Evolutionary conservation across 805 yeast genomes (phyloP), one percentile per base, ranked within the genome.

Genomic region (Ogataea wickerhamii): DNA sequence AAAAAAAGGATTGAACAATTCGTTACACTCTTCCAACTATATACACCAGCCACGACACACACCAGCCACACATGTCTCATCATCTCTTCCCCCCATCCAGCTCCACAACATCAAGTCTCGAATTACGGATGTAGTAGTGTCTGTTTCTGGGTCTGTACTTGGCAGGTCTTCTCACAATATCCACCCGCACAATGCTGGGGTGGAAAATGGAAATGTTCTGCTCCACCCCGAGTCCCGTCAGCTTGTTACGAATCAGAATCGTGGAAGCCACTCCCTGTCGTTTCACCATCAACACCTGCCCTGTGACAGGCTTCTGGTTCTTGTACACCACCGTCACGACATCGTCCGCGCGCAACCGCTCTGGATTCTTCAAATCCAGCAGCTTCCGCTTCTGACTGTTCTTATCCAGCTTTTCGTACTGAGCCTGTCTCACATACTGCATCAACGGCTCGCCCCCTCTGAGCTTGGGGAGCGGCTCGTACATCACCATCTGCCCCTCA

Each of bases 41-140:
- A n/a, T n/a, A n/a, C n/a, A n/a, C n/a, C n/a, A n/a, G n/a, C n/a
- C n/a, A n/a, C n/a, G n/a, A n/a, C n/a, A n/a, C n/a, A n/a, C n/a
- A n/a, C n/a, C n/a, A n/a, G n/a, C n/a, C n/a, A n/a, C n/a, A n/a
- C n/a, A n/a, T n/a, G n/a, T n/a, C n/a, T n/a, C n/a, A n/a, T n/a
- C n/a, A n/a, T n/a, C n/a, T 29, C 37, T 44, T 48, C 27, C 41
- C 59, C 14, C 68, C 63, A 52, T 78, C 85, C 43, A 82, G 61
- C 57, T 82, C 88, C 46, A 79, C 82, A 34, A 82, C 89, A 61
- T 86, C 95, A 60, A 80, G 66, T 56, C 77, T 80, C 36, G 82
- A 71, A 61, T 75, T 82, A 67, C 96, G 83, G 56, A 93, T 83
- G 65, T 87, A 93, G 72, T 82, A 89, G 53, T 87, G 91, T 71